Base-by-base conservation (phyloP, 1,284 basidiomycete species). In the Cutaneotrichosporon sp. region DNA sequence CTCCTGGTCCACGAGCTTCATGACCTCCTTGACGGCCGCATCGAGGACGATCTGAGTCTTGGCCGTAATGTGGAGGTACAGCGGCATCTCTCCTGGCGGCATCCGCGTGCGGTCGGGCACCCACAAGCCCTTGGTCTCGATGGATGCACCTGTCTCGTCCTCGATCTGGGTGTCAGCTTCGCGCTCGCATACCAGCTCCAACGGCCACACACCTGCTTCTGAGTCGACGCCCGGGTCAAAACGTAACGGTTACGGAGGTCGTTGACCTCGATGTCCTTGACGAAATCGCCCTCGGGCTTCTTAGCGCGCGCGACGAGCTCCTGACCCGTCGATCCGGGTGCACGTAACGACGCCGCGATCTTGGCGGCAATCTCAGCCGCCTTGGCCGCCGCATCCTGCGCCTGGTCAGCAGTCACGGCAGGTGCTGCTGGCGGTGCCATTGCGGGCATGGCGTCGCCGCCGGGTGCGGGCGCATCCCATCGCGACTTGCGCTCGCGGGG, bases 221-320 rank as follows among this genome's bases (percentile, higher is more conserved):
- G 96, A 1, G 95, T 98, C 34, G 90, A 86, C 2, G 92, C 91
- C 79, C 93, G 97, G 51, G 97, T 99, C 73, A 99, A 83, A 77
- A 98, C 83, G 80, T 99, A 99, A 65, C 96, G 85, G 81, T 99
- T 99, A 72, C 95, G 84, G 63, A 96, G 85, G 81, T 99, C 97
- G 80, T 99, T 98, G 80, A 99, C 97, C 78, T 98, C 95, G 66
- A 99, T 92, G 78, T 97, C 93, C 72, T 91, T 87, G 16, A 88
- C 88, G 73, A 90, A 97, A 59, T 91, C 91, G 50, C 85, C 90
- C 68, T 94, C 91, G 65, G 91, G 87, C 6, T 85, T 84, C 26
- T 63, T 63, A 73, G 90, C 89, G 77, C 84, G 86, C 71, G 80
- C 80, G 34, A 84, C 84, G 52, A 83, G 80, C 64, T 83, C 84